Conservation (phyloP, 73 alveolate genomes). For the Tetrahymena elliotti region DNA sequence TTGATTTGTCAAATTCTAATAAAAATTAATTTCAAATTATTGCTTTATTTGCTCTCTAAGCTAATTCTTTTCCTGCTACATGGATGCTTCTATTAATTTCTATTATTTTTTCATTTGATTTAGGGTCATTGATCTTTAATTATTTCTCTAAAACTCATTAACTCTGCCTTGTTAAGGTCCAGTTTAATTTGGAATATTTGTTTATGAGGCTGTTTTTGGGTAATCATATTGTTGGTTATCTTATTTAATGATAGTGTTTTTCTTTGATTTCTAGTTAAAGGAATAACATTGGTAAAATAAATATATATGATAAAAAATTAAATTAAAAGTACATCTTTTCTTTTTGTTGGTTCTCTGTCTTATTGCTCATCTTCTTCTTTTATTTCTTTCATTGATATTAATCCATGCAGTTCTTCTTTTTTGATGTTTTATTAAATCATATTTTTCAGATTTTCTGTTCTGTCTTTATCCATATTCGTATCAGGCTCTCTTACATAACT, state of each 20-base stretch:
- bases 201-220: not conserved
- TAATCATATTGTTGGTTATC: not conserved
- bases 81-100: not conserved
- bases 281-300: not conserved
- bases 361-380: not conserved
- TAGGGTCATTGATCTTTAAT: not conserved
- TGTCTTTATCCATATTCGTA: not conserved
- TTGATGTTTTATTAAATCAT: not conserved
- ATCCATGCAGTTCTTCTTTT: not conserved
- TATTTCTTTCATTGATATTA: not conserved
- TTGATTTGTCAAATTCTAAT: not conserved
- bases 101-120: not conserved
- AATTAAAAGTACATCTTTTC: not conserved
- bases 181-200: not conserved
- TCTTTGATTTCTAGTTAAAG: not conserved
- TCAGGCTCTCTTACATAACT: not conserved
- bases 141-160: not conserved
- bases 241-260: not conserved
- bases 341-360: not conserved
- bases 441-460: not conserved
- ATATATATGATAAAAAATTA: not conserved
- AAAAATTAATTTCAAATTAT: not conserved
- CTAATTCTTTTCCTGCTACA: not conserved
- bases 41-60: not conserved
- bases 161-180: not conserved